Evolutionary conservation across 768 basidiomycete genomes (phyloP), one percentile per base, ranked within the genome.

Genomic region (Lentinula lateritia): DNA sequence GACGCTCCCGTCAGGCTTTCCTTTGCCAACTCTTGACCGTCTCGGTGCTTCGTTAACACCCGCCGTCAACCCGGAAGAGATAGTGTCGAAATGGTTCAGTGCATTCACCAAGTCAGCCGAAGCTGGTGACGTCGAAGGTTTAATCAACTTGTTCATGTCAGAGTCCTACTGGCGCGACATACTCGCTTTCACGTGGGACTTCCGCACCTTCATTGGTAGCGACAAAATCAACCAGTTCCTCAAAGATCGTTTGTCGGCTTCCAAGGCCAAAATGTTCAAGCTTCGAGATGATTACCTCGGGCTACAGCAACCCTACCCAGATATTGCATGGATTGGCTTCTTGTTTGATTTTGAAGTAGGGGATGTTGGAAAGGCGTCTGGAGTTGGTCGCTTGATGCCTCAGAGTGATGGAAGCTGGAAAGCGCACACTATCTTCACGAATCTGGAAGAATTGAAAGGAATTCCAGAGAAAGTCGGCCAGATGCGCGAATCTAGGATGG

Each of bases 401-500:
- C 68, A 70, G 55, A 53, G 66, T 28, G 68, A 64, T 2, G 67
- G 75, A 5, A 72, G 74, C 16, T 90, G 88, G 89, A 84, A 79
- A 66, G 85, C 85, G 0, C 80, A 84, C 68, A 76, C 78, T 13
- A 63, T 88, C 10, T 82, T 83, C 65, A 89, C 88, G 1, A 78
- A 81, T 46, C 75, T 91, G 7, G 81, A 83, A 41, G 78, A 76
- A 15, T 72, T 90, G 66, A 82, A 83, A 52, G 79, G 71, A 1
- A 74, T 75, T 66, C 82, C 83, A 0, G 84, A 85, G 66, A 75
- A 77, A 66, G 68, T 74, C 34, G 85, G 86, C 0, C 60, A 76
- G 1, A 68, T 79, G 20, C 76, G 87, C 38, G 70, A 77, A 62
- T 65, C 60, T 0, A 62, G 74, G 16, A 74, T 80, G 0, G 76